Evolutionary conservation across 2,329 filamentous ascomycete genomes (phyloP), one percentile per base, ranked within the genome.

Genomic region (Arthrobotrys pseudoclavata): DNA sequence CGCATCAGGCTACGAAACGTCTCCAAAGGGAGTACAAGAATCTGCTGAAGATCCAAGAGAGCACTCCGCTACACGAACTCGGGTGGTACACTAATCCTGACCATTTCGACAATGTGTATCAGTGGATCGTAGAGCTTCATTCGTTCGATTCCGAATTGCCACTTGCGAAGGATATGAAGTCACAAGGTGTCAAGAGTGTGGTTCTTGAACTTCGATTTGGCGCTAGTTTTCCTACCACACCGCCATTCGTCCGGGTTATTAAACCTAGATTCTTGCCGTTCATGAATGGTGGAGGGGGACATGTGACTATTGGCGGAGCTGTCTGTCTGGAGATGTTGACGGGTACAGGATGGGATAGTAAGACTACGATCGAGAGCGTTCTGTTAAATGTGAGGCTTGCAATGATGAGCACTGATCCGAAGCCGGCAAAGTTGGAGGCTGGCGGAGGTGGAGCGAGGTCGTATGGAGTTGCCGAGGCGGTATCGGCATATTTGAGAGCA

Each of bases 41-140:
- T 7, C 85, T 94, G 0, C 84, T 92, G 37, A 88, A 88, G 72
- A 83, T 90, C 0, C 94, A 97, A 82, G 83, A 87, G 0, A 85
- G 83, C 10, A 89, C 87, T 0, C 87, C 89, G 0, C 82, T 88
- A 0, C 87, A 90, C 75, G 88, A 91, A 75, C 87, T 96, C 0
- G 94, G 94, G 15, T 97, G 94, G 93, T 93, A 93, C 82, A 90
- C 97, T 69, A 88, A 96, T 81, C 84, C 87, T 13, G 85, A 86
- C 4, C 87, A 88, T 61, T 85, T 94, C 42, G 87, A 85, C 22
- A 96, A 94, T 81, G 86, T 94, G 79, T 97, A 96, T 81, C 93
- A 96, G 81, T 97, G 94, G 94, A 93, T 97, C 74, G 90, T 96
- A 4, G 92, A 97, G 83, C 85, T 97, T 0, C 94, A 97, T 83